phyloP scores from a whole-genome alignment of 2,329 filamentous ascomycete species.

The Biscogniauxia mediterranea region DNA sequence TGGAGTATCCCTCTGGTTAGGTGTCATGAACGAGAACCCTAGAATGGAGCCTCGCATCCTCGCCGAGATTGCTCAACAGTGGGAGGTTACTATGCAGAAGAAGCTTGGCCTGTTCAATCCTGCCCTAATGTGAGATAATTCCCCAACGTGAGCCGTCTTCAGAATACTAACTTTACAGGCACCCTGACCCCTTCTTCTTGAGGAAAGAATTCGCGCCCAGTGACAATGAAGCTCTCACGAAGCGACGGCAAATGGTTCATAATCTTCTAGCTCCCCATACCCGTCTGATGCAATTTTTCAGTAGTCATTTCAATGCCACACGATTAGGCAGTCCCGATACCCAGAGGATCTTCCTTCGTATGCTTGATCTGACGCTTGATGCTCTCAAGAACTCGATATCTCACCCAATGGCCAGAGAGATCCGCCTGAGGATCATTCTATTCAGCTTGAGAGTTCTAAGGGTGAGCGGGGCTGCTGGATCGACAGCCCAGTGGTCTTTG shows the following conservation, averaged over 20 bases:
- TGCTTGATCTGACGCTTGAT: constrained; percentile 76
- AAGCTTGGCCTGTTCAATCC: constrained; percentile 79
- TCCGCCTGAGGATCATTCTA: constrained; percentile 85
- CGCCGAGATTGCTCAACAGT: constrained; percentile 83
- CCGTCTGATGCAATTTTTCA: constrained; percentile 81
- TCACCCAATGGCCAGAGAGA: constrained; percentile 86
- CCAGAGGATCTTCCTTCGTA: constrained; percentile 76
- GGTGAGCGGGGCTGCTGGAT: constrained; percentile 65
- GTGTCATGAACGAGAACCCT: constrained; percentile 94
- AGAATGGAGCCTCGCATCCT: constrained; percentile 82
- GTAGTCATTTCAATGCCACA: constrained; percentile 91
- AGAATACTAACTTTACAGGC: constrained; percentile 44
- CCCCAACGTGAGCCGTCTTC: background rate
- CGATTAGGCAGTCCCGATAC: constrained; percentile 80
- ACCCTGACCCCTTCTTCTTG: constrained; percentile 84
- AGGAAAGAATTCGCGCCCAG: constrained; percentile 92
- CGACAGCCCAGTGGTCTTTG: constrained; percentile 70
- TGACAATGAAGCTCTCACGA: constrained; percentile 71
- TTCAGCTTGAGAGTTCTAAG: constrained; percentile 78
- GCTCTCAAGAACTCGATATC: constrained; percentile 67
- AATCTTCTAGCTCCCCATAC: constrained; percentile 85
- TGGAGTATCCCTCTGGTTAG: constrained; percentile 93
- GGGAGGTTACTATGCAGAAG: constrained; percentile 79
- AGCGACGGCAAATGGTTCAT: constrained; percentile 75
- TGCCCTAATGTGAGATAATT: constrained; percentile 54